phyloP scores from a whole-genome alignment of 2,329 filamentous ascomycete genomes.

The Aspergillus sp. region DNA sequence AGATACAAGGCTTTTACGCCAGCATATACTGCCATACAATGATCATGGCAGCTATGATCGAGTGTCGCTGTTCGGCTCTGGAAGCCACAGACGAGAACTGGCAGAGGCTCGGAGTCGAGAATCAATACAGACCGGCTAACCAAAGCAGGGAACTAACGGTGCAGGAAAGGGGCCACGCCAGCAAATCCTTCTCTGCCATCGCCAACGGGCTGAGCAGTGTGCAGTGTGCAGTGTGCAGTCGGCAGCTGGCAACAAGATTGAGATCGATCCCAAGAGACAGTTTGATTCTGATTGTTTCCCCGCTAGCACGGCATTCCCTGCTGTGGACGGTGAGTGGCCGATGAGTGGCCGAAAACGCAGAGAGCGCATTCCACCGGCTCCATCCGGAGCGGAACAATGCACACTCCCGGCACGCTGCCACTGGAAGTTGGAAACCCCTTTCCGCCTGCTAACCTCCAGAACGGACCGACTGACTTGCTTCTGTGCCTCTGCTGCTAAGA shows the following conservation, averaged over 20 bases:
- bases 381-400: constrained; percentile 12
- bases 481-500: constrained; percentile 18
- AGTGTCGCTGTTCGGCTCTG: not conserved
- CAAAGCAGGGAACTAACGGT: not conserved
- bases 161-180: not conserved
- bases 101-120: not conserved
- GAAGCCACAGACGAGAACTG: not conserved
- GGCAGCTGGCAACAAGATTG: not conserved
- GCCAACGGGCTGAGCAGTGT: not conserved
- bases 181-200: not conserved
- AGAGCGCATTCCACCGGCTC: constrained; percentile 11
- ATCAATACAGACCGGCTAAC: not conserved
- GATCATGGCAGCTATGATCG: not conserved
- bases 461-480: constrained; percentile 19
- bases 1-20: not conserved
- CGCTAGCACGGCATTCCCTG: constrained; percentile 7
- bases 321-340: not conserved
- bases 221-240: no score
- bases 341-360: constrained; percentile 5
- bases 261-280: not conserved
- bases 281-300: constrained; percentile 8
- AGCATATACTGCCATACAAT: not conserved
- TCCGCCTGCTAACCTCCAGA: constrained; percentile 13
- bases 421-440: not conserved
- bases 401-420: not conserved